Conservation (phyloP, 257 asterid genomes). For the Cynanchum wilfordii region DNA sequence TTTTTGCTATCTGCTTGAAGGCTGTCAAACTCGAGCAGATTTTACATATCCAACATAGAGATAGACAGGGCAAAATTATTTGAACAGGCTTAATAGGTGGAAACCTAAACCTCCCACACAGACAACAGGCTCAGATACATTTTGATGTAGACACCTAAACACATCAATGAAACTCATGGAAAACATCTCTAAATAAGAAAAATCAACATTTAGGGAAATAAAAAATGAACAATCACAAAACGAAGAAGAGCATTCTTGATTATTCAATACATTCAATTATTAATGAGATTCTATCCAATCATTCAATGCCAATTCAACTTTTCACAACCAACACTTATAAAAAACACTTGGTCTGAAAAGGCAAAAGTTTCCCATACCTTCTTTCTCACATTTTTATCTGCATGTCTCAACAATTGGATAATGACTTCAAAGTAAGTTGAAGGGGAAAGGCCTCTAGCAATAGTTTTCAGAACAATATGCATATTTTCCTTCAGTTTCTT, state of each 20-base stretch:
- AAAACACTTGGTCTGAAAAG: background rate
- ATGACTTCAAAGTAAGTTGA: constrained; percentile 61
- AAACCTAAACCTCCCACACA: background rate
- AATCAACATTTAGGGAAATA: background rate
- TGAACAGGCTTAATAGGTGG: too few species aligned
- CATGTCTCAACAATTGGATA: constrained; percentile 50
- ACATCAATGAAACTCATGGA: background rate
- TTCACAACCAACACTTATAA: background rate
- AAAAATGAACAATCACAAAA: background rate
- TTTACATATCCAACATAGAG: too few species aligned
- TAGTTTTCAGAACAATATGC: constrained; percentile 43
- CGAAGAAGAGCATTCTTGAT: background rate
- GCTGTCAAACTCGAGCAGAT: too few species aligned
- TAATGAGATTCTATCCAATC: background rate
- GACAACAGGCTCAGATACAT: too few species aligned
- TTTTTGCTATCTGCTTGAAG: too few species aligned
- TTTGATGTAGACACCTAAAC: background rate
- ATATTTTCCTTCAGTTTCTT: constrained; percentile 62
- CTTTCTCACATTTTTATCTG: constrained; percentile 48
- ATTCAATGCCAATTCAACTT: background rate
- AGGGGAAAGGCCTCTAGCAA: constrained; percentile 53
- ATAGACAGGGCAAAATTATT: too few species aligned
- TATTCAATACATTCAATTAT: background rate
- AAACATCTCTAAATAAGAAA: background rate
- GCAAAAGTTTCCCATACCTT: constrained; percentile 45